phyloP scores from a whole-genome alignment of 1,284 basidiomycete species.

The Porphyrellus sp. region DNA sequence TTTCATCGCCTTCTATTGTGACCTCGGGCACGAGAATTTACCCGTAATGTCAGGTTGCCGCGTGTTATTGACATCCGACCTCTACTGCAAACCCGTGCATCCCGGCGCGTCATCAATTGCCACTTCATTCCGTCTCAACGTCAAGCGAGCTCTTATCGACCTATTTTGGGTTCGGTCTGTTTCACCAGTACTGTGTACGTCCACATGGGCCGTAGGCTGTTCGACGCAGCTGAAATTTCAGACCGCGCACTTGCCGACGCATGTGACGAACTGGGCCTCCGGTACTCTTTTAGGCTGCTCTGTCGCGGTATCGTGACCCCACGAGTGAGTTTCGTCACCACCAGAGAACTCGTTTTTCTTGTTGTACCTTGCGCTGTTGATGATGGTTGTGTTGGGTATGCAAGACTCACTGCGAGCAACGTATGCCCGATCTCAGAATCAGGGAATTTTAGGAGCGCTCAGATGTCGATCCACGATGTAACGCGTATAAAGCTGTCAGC shows the following conservation, averaged over 20 bases:
- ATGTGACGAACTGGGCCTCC: constrained; percentile 2
- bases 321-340: constrained; percentile 11
- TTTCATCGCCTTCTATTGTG: constrained; percentile 38
- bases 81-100: constrained; percentile 24
- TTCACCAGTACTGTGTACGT: constrained; percentile 2
- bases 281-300: neutral
- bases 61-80: constrained; percentile 44
- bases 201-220: neutral
- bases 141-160: constrained; percentile 26
- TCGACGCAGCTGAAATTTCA: constrained; percentile 22
- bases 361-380: no score
- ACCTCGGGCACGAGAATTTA: constrained; percentile 43
- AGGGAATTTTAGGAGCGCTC: no score
- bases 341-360: constrained; percentile 18
- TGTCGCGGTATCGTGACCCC: neutral
- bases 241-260: constrained; percentile 39
- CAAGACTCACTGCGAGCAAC: no score
- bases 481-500: no score
- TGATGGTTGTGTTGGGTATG: no score
- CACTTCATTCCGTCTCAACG: neutral
- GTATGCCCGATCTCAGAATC: no score
- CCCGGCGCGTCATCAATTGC: constrained; percentile 1
- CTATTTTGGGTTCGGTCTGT: constrained; percentile 18
- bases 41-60: constrained; percentile 26
- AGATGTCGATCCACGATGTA: no score